Conservation (phyloP, 805 yeast species). For the Wickerhamiella azymoides region DNA sequence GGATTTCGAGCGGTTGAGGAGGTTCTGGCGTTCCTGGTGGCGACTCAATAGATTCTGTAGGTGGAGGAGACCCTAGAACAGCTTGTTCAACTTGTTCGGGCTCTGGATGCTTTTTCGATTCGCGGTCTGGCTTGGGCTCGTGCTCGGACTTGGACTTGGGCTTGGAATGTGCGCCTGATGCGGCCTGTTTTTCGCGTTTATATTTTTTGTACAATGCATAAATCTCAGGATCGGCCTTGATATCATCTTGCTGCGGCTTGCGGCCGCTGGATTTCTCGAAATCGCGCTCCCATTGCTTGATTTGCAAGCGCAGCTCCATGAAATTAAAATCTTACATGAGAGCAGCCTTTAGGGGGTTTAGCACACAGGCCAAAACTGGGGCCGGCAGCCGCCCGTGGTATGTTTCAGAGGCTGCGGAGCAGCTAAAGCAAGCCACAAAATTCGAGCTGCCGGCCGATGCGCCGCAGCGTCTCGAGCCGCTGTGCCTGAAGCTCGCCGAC, state of each 20-base stretch:
- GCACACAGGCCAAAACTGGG: not conserved
- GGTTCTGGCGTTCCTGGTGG: not conserved
- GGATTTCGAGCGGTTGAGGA: slow-evolving; percentile 32
- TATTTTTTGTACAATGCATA: slow-evolving; percentile 16
- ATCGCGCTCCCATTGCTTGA: slow-evolving; percentile 43
- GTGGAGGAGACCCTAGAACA: not conserved
- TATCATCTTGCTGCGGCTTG: slow-evolving; percentile 36
- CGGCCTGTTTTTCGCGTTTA: not conserved
- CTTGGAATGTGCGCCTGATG: not conserved
- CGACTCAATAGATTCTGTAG: not conserved
- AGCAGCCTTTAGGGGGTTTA: not conserved
- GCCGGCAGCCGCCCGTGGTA: slow-evolving; percentile 60
- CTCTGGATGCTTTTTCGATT: too few species aligned
- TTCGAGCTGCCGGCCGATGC: slow-evolving; percentile 49
- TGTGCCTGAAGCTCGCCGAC: slow-evolving; percentile 36
- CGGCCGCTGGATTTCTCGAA: slow-evolving; percentile 30
- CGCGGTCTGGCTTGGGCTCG: too few species aligned
- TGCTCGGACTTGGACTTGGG: too few species aligned
- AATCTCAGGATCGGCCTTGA: slow-evolving; percentile 29
- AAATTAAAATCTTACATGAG: not conserved
- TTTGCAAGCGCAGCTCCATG: slow-evolving; percentile 28
- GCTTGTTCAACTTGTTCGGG: too few species aligned
- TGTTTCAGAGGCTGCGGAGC: slow-evolving; percentile 26
- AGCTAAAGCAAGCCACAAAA: not conserved
- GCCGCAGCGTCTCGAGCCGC: slow-evolving; percentile 37